Percentiles rank a stretch among this genome's conserved stretches.
phyloP scores from a whole-genome alignment of 2,329 filamentous ascomycete species.

The Penicillium brevicompactum region DNA sequence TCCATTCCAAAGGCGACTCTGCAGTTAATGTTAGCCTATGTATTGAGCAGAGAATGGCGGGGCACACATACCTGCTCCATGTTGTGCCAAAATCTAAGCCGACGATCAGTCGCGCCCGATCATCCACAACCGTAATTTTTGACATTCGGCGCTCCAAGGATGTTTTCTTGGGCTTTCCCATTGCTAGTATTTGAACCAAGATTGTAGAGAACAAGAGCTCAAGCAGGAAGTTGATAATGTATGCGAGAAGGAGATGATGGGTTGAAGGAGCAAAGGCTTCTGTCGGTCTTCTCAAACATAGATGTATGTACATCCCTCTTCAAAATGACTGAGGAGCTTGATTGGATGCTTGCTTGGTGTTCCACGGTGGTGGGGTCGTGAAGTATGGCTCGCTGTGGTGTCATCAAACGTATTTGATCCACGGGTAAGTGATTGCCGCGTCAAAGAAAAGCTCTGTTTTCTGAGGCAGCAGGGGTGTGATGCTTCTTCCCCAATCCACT shows the following conservation, averaged over 20 bases:
- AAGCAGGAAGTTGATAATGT: too few relatives aligned
- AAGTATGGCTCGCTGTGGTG: neutral
- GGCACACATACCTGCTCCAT: constrained; percentile 28
- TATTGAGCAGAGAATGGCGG: neutral
- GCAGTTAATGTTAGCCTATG: neutral
- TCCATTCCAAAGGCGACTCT: constrained; percentile 22
- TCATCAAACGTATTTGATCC: neutral
- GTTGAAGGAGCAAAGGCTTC: too few relatives aligned
- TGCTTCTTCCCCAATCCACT: too few relatives aligned
- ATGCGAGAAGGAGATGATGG: too few relatives aligned
- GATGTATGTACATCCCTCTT: too few relatives aligned
- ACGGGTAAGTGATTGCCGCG: neutral
- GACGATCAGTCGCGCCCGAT: constrained; percentile 18
- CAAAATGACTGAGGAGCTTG: neutral
- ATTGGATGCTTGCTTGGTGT: neutral
- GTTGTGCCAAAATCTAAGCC: constrained; percentile 36
- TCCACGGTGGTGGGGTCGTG: neutral
- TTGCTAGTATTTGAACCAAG: too few relatives aligned
- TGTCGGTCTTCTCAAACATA: too few relatives aligned
- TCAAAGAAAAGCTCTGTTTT: too few relatives aligned
- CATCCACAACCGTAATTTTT: neutral
- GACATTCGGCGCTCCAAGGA: neutral
- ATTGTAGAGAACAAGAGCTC: too few relatives aligned
- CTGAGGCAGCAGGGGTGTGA: too few relatives aligned
- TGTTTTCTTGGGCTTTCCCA: neutral